Conservation (phyloP, 768 basidiomycete species). For the Cystofilobasidium bisporidii region DNA sequence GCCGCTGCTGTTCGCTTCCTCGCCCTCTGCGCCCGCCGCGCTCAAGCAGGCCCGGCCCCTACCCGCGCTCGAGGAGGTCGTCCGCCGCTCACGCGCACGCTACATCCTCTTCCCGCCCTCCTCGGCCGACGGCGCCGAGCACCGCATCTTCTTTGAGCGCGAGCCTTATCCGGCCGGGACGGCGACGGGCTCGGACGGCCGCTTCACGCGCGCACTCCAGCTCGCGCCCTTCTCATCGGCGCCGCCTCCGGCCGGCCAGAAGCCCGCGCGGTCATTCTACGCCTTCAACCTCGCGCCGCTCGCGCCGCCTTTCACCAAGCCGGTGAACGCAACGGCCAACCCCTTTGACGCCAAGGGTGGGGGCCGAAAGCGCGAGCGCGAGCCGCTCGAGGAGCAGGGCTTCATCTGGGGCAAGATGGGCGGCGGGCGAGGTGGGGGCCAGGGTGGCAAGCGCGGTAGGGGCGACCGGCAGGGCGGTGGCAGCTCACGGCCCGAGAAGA, state of each 20-base stretch:
- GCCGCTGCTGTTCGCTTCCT: slow-evolving; percentile 48
- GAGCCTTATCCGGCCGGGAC: slow-evolving; percentile 83
- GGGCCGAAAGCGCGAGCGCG: slow-evolving; percentile 40
- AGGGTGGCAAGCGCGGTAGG: slow-evolving; percentile 64
- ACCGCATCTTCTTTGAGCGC: slow-evolving; percentile 78
- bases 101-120: slow-evolving; percentile 61
- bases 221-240: slow-evolving; percentile 89
- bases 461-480: slow-evolving; percentile 50
- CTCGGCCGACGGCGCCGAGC: slow-evolving; percentile 46
- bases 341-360: slow-evolving; percentile 32
- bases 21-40: slow-evolving; percentile 44
- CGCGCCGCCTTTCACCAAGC: slow-evolving; percentile 40
- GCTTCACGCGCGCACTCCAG: slow-evolving; percentile 66
- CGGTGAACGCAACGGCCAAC: slow-evolving; percentile 50
- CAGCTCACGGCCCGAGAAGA: slow-evolving; percentile 52
- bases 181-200: slow-evolving; percentile 46
- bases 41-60: slow-evolving; percentile 56
- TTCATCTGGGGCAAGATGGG: slow-evolving; percentile 38
- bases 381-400: slow-evolving; percentile 31
- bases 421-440: slow-evolving; percentile 55
- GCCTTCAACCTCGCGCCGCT: slow-evolving; percentile 75
- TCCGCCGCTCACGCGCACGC: slow-evolving; percentile 54
- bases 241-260: not conserved
- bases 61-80: slow-evolving; percentile 35
- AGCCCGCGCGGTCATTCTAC: slow-evolving; percentile 77